Conservation (phyloP, 2,329 filamentous ascomycete species). For the Mariannaea elegans region DNA sequence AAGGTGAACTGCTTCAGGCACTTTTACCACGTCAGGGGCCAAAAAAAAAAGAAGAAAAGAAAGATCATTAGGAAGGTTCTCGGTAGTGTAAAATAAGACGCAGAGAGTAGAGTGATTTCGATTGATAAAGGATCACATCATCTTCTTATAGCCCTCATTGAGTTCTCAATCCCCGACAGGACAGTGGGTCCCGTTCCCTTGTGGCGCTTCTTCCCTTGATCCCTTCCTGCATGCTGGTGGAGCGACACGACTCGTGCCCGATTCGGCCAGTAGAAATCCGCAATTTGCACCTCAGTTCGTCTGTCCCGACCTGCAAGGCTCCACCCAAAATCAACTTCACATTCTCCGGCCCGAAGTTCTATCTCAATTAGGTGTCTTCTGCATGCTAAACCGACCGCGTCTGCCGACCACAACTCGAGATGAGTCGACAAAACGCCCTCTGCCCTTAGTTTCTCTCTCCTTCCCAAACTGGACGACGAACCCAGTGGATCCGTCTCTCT, state of each 20-base stretch:
- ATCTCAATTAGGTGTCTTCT: background rate
- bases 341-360: background rate
- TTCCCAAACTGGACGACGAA: background rate
- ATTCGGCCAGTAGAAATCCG: background rate
- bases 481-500: background rate
- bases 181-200: background rate
- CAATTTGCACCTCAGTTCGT: background rate
- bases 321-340: constrained; percentile 3
- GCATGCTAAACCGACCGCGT: background rate
- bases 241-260: background rate
- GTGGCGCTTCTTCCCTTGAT: background rate
- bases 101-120: too few species aligned
- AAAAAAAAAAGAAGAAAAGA: too few species aligned
- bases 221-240: background rate
- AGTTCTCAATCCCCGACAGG: too few species aligned
- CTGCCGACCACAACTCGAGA: background rate
- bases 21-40: too few species aligned
- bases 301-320: background rate
- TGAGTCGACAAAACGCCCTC: background rate
- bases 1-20: too few species aligned
- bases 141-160: too few species aligned
- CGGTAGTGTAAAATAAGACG: too few species aligned
- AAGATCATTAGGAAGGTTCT: too few species aligned
- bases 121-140: too few species aligned
- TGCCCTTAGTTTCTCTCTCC: background rate